Evolutionary conservation across 768 basidiomycete genomes (phyloP).

Genomic region (Pholiota molesta): DNA sequence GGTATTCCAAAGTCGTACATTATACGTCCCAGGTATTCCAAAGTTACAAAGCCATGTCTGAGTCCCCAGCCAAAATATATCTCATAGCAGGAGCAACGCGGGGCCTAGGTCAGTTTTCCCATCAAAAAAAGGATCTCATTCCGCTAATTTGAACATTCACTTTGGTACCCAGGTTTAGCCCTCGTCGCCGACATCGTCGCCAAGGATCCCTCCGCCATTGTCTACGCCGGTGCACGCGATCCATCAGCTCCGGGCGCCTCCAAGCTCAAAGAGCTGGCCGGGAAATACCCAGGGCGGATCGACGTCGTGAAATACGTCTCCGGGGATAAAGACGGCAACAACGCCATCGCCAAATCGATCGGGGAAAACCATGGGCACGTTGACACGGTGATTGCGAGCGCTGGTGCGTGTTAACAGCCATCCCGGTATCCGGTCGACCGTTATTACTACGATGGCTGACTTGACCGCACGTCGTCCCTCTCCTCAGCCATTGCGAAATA

Average conservation of each 20-base stretch:
- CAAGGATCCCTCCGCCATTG: background rate
- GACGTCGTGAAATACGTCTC: background rate
- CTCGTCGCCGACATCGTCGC: background rate
- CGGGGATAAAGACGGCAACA: background rate
- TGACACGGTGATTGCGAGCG: constrained; percentile 6
- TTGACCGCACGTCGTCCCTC: too few species aligned
- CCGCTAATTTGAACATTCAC: too few species aligned
- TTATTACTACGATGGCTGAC: background rate
- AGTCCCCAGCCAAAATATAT: background rate
- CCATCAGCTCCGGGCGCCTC: background rate
- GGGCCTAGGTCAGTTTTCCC: background rate
- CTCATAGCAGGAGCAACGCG: background rate
- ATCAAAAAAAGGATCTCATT: too few species aligned
- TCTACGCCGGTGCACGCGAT: constrained; percentile 1
- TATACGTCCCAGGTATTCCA: too few species aligned
- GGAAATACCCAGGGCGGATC: background rate
- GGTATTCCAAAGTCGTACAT: too few species aligned
- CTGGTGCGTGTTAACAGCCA: background rate
- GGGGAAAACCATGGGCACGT: background rate
- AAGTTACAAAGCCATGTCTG: too few species aligned
- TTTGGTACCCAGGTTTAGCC: background rate
- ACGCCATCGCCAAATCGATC: background rate
- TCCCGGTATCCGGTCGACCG: background rate
- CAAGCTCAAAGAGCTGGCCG: background rate
- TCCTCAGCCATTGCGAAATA: background rate